Conservation (phyloP, 169 alveolate species). For the Plasmodium knowlesi region DNA sequence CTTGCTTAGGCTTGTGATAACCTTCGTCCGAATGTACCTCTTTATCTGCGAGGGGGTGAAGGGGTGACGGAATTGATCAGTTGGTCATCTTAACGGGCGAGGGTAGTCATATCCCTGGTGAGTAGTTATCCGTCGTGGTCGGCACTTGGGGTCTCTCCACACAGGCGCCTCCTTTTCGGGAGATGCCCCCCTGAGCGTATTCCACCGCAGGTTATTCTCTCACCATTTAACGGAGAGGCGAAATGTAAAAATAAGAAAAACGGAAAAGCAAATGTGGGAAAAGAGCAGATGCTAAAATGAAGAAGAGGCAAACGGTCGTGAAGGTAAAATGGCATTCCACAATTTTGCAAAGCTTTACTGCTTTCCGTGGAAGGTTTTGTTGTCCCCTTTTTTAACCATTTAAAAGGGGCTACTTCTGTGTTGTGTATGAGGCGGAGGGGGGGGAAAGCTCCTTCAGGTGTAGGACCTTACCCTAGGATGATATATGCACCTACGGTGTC, state of each 20-base stretch:
- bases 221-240: not conserved
- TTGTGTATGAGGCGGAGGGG: not conserved
- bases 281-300: not conserved
- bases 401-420: not conserved
- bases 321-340: not conserved
- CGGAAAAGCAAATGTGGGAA: not conserved
- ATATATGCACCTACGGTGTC: not conserved
- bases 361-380: not conserved
- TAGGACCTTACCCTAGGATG: not conserved
- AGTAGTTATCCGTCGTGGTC: not conserved
- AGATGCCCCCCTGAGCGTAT: not conserved
- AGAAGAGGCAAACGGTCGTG: not conserved
- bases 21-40: slow-evolving; percentile 65
- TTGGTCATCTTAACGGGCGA: not conserved
- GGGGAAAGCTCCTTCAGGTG: not conserved
- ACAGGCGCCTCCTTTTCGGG: not conserved
- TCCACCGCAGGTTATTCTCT: not conserved
- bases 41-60: slow-evolving; percentile 23
- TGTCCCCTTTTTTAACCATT: not conserved
- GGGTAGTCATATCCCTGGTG: no score
- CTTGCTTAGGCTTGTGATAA: slow-evolving; percentile 56
- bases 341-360: not conserved
- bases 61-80: not conserved
- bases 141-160: not conserved
- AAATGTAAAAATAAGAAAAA: not conserved